Evolutionary conservation across 345 rosid genomes (phyloP).

Genomic region (Linum tenue): DNA sequence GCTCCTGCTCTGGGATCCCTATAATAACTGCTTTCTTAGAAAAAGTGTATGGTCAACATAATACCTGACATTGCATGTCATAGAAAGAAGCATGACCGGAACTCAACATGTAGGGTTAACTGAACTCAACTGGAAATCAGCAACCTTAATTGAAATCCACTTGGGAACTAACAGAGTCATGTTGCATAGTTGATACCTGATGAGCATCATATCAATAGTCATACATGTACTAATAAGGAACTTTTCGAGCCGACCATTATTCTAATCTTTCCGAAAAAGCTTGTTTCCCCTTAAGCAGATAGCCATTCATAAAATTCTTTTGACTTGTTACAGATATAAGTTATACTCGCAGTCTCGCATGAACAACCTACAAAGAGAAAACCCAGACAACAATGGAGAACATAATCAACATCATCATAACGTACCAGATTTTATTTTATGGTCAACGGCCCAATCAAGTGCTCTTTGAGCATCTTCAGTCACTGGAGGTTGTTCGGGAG

Average conservation of each 20-base stretch:
- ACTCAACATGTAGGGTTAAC: too few species aligned
- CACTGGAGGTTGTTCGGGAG: conserved; percentile 68
- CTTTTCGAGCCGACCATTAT: background rate
- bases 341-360: background rate
- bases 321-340: background rate
- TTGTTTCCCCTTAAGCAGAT: background rate
- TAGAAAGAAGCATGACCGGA: too few species aligned
- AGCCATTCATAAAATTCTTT: background rate
- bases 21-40: too few species aligned
- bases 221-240: background rate
- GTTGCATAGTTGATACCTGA: background rate
- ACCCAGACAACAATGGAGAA: background rate
- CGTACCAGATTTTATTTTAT: conserved; percentile 52
- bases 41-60: too few species aligned
- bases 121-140: too few species aligned
- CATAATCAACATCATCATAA: background rate
- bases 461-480: conserved; percentile 60
- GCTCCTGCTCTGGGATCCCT: too few species aligned
- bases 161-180: background rate
- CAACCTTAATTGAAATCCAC: too few species aligned
- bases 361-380: background rate
- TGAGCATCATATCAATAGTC: background rate
- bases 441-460: conserved; percentile 56
- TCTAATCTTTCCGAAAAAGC: background rate
- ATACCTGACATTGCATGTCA: too few species aligned